These are phyloP conservation scores for Saccharomyces eubayanus DNA, from an alignment of 805 yeast species.

Conservation along the genomic window DNA sequence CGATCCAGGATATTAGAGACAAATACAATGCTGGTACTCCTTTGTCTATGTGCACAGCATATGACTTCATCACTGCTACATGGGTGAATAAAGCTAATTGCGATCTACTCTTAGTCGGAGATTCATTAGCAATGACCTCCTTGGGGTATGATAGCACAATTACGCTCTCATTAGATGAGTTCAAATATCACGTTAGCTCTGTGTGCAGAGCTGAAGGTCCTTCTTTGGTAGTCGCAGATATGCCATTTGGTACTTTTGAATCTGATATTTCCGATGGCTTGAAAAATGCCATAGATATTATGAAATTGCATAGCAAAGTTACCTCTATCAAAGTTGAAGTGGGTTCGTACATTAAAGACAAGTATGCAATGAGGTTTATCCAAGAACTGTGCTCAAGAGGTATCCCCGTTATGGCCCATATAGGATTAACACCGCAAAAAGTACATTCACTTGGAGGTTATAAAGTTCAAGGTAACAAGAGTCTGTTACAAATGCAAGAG, in stretches of 20 bases:
- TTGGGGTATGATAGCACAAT: constrained; percentile 74
- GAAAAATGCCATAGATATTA: constrained; percentile 51
- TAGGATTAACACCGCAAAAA: constrained; percentile 88
- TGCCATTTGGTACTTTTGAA: constrained; percentile 87
- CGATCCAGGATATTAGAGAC: constrained; percentile 34
- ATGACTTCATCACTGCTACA: constrained; percentile 71
- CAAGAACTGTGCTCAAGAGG: constrained; percentile 55
- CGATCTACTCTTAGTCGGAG: constrained; percentile 78
- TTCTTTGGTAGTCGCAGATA: constrained; percentile 70
- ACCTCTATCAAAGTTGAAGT: constrained; percentile 64
- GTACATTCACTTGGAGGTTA: constrained; percentile 76
- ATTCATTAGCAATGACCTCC: constrained; percentile 87
- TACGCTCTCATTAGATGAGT: constrained; percentile 70
- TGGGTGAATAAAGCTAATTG: constrained; percentile 58
- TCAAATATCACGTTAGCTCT: constrained; percentile 65
- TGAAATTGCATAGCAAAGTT: constrained; percentile 24
- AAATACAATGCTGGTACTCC: constrained; percentile 32
- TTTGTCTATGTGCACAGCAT: constrained; percentile 66
- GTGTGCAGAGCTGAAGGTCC: constrained; percentile 61
- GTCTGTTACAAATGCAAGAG: constrained; percentile 43
- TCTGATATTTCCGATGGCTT: constrained; percentile 53
- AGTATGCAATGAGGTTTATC: constrained; percentile 46
- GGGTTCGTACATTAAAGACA: constrained; percentile 36
- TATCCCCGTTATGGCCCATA: constrained; percentile 84
- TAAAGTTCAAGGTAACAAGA: constrained; percentile 68